Conservation (phyloP, 129 eudicot genomes). For the Flaveria robusta region DNA sequence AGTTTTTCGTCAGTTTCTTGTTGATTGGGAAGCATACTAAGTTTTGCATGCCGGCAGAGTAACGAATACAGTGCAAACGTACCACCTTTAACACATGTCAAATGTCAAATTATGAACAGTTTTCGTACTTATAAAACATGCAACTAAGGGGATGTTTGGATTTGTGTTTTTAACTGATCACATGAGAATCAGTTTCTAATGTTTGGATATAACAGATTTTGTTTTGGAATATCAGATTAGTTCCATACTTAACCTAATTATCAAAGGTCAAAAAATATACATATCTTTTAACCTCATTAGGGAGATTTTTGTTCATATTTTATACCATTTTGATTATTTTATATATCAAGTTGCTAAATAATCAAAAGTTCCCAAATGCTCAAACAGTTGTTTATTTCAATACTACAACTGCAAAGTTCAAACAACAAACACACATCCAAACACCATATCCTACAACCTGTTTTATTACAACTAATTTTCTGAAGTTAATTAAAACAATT, state of each 20-base stretch:
- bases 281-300: too few species aligned
- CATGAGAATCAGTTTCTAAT: neutral
- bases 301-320: too few species aligned
- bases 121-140: slow-evolving; percentile 10
- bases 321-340: neutral
- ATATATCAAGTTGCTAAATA: neutral
- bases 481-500: neutral
- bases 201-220: neutral
- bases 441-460: neutral
- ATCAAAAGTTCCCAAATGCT: neutral
- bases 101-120: neutral
- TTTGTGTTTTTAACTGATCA: neutral
- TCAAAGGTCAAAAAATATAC: neutral
- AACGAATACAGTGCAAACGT: slow-evolving; percentile 83
- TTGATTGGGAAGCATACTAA: slow-evolving; percentile 74
- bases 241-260: neutral
- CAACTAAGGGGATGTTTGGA: slow-evolving; percentile 3
- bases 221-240: neutral
- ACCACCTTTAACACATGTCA: slow-evolving; percentile 53
- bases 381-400: neutral
- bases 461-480: neutral
- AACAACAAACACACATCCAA: neutral
- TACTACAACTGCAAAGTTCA: neutral
- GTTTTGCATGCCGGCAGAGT: slow-evolving; percentile 71
- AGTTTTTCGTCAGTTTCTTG: slow-evolving; percentile 62